Evolutionary conservation across 1,284 basidiomycete species (phyloP).

Genomic region (Bjerkandera adusta): DNA sequence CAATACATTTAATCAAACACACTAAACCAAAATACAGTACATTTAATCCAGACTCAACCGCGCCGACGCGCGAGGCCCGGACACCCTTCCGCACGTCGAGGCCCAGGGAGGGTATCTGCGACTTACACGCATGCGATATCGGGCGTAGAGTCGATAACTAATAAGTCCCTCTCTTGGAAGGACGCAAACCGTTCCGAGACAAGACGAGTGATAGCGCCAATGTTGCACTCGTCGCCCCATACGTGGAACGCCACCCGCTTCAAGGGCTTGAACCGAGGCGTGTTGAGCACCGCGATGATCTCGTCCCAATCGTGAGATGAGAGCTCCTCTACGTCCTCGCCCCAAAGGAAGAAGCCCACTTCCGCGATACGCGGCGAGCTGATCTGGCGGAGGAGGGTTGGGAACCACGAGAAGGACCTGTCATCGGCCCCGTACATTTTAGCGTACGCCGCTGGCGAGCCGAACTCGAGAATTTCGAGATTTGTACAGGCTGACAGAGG

Average conservation of each 20-base stretch:
- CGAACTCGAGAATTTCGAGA: conserved; percentile 14
- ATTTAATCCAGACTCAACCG: too few species aligned
- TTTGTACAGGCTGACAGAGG: conserved; percentile 7
- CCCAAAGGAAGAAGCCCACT: conserved; percentile 16
- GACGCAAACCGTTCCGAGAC: conserved; percentile 8
- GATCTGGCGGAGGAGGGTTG: conserved; percentile 11
- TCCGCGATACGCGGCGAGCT: conserved; percentile 13
- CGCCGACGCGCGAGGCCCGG: too few species aligned
- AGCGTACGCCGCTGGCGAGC: conserved; percentile 18
- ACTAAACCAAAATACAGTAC: too few species aligned
- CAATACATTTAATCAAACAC: too few species aligned
- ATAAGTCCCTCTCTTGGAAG: conserved; percentile 9
- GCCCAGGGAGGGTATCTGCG: too few species aligned
- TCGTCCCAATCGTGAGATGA: conserved; percentile 10
- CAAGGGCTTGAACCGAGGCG: conserved; percentile 7
- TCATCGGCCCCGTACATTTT: conserved; percentile 16
- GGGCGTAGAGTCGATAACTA: conserved; percentile 10
- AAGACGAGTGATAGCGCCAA: conserved; percentile 1
- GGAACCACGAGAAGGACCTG: conserved; percentile 15
- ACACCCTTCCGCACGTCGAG: too few species aligned
- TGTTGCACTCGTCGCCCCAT: conserved; percentile 7
- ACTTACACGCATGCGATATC: conserved; percentile 10
- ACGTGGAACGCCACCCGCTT: conserved; percentile 15
- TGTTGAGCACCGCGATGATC: conserved; percentile 8
- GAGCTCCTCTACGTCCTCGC: conserved; percentile 11